These are phyloP conservation scores for Penstemon davidsonii DNA, from an alignment of 257 asterid genomes.

Conservation along the genomic window DNA sequence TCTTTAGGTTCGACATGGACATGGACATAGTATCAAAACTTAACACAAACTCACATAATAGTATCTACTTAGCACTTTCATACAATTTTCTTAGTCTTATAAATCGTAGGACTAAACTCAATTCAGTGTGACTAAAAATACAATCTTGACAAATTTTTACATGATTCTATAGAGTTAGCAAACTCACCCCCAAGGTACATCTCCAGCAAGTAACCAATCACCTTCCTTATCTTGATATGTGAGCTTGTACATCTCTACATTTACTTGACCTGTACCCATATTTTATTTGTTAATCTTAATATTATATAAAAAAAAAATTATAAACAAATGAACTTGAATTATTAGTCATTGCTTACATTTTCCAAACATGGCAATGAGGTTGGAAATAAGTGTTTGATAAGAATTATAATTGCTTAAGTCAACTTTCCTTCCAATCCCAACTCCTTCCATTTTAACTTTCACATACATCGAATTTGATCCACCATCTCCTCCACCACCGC, in stretches of 20 bases:
- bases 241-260: conserved; percentile 41
- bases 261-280: conserved; percentile 38
- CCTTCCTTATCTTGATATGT: conserved; percentile 64
- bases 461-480: conserved; percentile 41
- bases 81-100: too few species aligned
- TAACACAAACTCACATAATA: too few species aligned
- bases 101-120: too few species aligned
- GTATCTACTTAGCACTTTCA: too few species aligned
- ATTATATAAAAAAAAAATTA: too few species aligned
- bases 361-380: conserved; percentile 56
- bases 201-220: conserved; percentile 63
- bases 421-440: conserved; percentile 66
- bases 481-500: conserved; percentile 24
- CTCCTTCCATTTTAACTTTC: conserved; percentile 79
- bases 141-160: too few species aligned
- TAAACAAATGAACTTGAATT: too few species aligned
- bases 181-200: conserved; percentile 67
- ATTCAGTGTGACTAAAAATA: too few species aligned
- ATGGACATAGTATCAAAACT: too few species aligned
- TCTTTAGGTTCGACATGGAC: too few species aligned
- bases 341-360: conserved; percentile 34
- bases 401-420: conserved; percentile 44
- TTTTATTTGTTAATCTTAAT: not conserved
- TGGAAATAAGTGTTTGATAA: conserved; percentile 35
- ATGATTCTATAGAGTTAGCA: too few species aligned